Base-by-base conservation (phyloP, 2,329 filamentous ascomycete genomes). In the Sordariomycetes sp. region DNA sequence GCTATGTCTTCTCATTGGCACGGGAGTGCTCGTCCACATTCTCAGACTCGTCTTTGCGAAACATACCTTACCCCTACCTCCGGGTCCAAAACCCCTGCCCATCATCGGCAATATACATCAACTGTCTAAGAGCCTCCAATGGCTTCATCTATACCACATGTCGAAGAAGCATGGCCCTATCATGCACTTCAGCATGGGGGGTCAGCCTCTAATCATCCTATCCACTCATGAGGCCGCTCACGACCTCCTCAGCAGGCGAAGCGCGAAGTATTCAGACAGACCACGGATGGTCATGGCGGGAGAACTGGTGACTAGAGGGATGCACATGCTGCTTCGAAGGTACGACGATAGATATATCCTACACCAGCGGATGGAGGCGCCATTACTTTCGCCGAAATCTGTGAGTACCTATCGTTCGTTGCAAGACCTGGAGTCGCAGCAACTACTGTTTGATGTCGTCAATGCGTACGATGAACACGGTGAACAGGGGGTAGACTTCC, bases 381-480 rank as follows among this genome's bases (percentile, higher is more conserved):
- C 52, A 12, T 47, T 58, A 12, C 53, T 61, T 0, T 49, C 42
- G 4, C 30, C 39, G 1, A 44, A 40, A 38, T 54, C 47, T 25
- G 55, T 33, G 30, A 44, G 44, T 3, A 53, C 50, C 0, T 69
- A 68, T 36, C 49, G 50, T 12, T 47, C 53, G 0, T 41, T 70
- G 0, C 64, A 68, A 40, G 60, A 66, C 8, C 49, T 68, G 6
- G 67, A 70, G 40, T 61, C 57, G 19, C 60, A 55, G 34, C 63
- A 68, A 33, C 41, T 68, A 1, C 38, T 69, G 1, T 49, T 48
- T 12, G 61, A 68, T 10, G 43, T 69, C 0, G 39, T 69, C n/a
- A 39, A 44, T 2, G 49, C 51, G 2, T 35, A 49, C 2, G 49
- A 52, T 2, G 34, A 49, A 7, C 21, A 33, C 8, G 51, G 48